Evolutionary conservation across 148 eudicot genomes (phyloP).

Genomic region (Polygonum aviculare): DNA sequence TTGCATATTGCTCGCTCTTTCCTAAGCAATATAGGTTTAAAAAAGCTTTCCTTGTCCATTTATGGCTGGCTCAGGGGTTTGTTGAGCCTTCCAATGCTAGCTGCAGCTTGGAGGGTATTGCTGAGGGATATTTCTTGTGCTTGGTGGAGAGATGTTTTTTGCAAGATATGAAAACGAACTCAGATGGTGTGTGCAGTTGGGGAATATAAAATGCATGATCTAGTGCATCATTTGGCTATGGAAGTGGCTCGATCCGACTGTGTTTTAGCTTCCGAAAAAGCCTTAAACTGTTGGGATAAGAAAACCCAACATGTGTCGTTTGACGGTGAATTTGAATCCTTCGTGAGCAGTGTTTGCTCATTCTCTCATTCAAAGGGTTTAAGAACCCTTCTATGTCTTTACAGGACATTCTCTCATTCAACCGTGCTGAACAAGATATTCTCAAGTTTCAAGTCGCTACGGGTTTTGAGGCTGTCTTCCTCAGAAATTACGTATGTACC

Average conservation of each 20-base stretch:
- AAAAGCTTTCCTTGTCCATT: not conserved
- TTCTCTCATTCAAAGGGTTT: not conserved
- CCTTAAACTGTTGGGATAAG: not conserved
- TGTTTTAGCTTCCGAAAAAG: not conserved
- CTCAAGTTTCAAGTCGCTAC: constrained; percentile 8
- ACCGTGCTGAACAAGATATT: not conserved
- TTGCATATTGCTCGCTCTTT: constrained; percentile 18
- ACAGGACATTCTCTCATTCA: too few relatives aligned
- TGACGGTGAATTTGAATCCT: not conserved
- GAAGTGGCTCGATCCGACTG: constrained; percentile 11
- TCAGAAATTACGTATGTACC: not conserved
- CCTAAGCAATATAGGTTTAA: constrained; percentile 14
- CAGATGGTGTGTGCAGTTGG: not conserved
- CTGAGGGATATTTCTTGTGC: constrained; percentile 11
- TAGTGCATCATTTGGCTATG: constrained; percentile 18
- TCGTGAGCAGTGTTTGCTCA: not conserved
- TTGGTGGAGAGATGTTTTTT: constrained; percentile 21
- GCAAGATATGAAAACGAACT: not conserved
- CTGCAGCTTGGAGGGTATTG: constrained; percentile 15
- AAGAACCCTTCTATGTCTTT: too few relatives aligned
- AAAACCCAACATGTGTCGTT: not conserved
- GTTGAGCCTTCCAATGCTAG: not conserved
- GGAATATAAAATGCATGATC: constrained; percentile 18
- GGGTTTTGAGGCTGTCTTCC: constrained; percentile 13
- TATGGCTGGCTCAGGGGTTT: constrained; percentile 25